Conservation (phyloP, 2,329 filamentous ascomycete species). For the Fusarium multiceps region DNA sequence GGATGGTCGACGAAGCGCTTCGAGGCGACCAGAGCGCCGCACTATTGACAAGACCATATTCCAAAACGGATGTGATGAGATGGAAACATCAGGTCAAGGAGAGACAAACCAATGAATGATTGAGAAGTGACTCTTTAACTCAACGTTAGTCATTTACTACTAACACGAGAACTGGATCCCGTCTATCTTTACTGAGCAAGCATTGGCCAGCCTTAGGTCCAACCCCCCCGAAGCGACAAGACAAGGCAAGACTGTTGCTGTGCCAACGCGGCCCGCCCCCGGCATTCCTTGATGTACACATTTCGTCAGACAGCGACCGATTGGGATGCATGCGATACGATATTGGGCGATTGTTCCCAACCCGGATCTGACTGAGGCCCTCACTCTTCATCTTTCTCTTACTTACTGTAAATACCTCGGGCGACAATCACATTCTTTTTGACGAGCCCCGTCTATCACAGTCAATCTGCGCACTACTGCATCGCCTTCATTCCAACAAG, state of each 20-base stretch:
- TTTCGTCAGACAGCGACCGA: constrained; percentile 30
- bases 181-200: background rate
- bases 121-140: constrained; percentile 29
- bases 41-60: constrained; percentile 22
- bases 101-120: constrained; percentile 1
- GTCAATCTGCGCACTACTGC: constrained; percentile 8
- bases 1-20: background rate
- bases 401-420: constrained; percentile 19
- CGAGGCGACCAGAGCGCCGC: constrained; percentile 10
- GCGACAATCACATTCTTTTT: constrained; percentile 33
- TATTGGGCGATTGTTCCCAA: constrained; percentile 15
- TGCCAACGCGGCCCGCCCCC: constrained; percentile 38
- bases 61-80: background rate
- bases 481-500: constrained; percentile 24
- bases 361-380: constrained; percentile 1
- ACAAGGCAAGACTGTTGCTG: constrained; percentile 36
- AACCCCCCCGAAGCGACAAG: constrained; percentile 19
- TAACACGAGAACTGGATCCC: background rate
- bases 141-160: background rate
- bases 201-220: background rate
- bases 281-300: constrained; percentile 23
- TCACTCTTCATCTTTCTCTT: constrained; percentile 7
- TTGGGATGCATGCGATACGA: background rate
- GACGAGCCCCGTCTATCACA: constrained; percentile 10
- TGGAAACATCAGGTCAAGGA: constrained; percentile 1